These are phyloP conservation scores for Rhizophlyctis rosea DNA, from an alignment of 192 early-diverging fungal species.

Conservation along the genomic window DNA sequence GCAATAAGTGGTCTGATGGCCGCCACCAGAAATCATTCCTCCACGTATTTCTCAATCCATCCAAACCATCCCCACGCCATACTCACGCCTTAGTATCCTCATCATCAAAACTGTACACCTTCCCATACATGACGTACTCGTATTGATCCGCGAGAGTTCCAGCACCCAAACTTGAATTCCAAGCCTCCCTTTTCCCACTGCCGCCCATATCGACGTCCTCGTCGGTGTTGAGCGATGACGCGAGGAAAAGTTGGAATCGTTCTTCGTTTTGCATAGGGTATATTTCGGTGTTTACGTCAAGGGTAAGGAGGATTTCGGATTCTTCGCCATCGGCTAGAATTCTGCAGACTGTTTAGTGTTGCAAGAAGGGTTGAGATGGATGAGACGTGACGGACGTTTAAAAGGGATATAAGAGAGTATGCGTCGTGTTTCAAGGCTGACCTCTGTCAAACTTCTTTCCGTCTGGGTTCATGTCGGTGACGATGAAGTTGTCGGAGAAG, in stretches of 20 bases:
- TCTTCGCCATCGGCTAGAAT: conserved; percentile 77
- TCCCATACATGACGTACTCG: conserved; percentile 98
- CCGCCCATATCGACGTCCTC: conserved; percentile 21
- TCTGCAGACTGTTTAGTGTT: conserved; percentile 67
- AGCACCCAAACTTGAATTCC: conserved; percentile 52
- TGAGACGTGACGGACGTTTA: background rate
- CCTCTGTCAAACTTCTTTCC: conserved; percentile 95
- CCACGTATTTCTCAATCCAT: conserved; percentile 11
- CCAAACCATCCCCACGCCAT: background rate
- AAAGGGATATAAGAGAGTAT: background rate
- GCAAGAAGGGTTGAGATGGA: background rate
- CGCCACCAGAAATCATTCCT: no score
- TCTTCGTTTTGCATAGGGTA: conserved; percentile 84
- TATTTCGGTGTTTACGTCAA: conserved; percentile 95
- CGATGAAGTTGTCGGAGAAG: conserved; percentile 85
- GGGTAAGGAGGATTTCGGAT: conserved; percentile 82
- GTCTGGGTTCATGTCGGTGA: conserved; percentile 82
- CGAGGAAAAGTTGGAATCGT: conserved; percentile 78
- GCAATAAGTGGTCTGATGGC: conserved; percentile 9
- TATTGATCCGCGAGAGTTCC: conserved; percentile 84
- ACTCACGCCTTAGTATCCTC: conserved; percentile 66
- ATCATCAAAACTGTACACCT: conserved; percentile 95
- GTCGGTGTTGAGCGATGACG: conserved; percentile 70
- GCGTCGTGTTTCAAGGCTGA: conserved; percentile 29
- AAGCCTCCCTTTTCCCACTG: conserved; percentile 54